Conservation (phyloP, 208 protist species). For the Trypanosoma conorhini region DNA sequence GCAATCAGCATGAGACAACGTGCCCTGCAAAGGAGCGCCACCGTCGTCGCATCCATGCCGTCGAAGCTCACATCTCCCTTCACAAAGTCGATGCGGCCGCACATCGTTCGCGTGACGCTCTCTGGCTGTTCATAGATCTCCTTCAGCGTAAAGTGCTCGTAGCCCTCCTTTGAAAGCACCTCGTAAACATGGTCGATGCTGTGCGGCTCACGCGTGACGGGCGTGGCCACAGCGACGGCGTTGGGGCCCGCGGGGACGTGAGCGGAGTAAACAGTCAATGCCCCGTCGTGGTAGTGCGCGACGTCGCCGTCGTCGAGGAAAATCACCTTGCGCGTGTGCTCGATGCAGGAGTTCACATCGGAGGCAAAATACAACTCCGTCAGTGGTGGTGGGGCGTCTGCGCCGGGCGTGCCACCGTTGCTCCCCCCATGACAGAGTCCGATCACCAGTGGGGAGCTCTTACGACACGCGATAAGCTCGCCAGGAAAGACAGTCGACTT, state of each 20-base stretch:
- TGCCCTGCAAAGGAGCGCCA: conserved; percentile 42
- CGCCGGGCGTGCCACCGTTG: conserved; percentile 20
- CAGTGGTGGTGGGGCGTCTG: conserved; percentile 16
- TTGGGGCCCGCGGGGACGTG: background rate
- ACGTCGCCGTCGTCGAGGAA: conserved; percentile 97
- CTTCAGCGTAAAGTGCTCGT: conserved; percentile 97
- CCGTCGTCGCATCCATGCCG: conserved; percentile 68
- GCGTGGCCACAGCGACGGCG: background rate
- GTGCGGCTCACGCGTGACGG: conserved; percentile 50
- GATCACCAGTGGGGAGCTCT: conserved; percentile 93
- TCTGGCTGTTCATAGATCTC: conserved; percentile 97
- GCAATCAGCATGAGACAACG: conserved; percentile 93
- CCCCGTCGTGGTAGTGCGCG: conserved; percentile 62
- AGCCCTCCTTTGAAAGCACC: conserved; percentile 90
- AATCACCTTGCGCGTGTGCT: conserved; percentile 92
- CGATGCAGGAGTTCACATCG: conserved; percentile 94
- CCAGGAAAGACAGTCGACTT: conserved; percentile 88
- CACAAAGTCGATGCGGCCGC: conserved; percentile 87
- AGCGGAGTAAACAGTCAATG: conserved; percentile 55
- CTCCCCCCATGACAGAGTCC: conserved; percentile 51
- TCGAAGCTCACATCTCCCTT: conserved; percentile 75
- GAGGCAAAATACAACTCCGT: conserved; percentile 93
- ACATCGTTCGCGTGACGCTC: conserved; percentile 91
- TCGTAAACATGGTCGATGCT: conserved; percentile 83
- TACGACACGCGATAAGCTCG: conserved; percentile 87